Conservation (phyloP, 805 yeast species). For the Dipodascopsis uninucleata region DNA sequence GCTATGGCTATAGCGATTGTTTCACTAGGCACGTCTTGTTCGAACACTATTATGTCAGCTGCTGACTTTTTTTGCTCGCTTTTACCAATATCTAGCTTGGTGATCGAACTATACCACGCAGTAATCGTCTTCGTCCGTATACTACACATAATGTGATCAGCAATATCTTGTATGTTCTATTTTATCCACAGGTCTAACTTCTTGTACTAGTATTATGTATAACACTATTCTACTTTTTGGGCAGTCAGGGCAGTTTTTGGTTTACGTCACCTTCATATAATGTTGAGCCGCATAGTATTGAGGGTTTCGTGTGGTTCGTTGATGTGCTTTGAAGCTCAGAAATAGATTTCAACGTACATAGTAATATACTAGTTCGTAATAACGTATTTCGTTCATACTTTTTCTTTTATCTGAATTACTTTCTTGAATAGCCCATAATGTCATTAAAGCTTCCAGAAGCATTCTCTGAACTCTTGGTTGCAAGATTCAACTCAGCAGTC, state of each 20-base stretch:
- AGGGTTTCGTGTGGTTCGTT: not conserved
- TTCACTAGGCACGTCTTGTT: too few relatives aligned
- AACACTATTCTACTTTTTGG: not conserved
- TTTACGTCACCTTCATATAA: too few relatives aligned
- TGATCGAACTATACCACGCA: not conserved
- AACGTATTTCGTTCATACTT: not conserved
- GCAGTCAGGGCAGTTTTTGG: too few relatives aligned
- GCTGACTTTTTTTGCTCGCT: too few relatives aligned
- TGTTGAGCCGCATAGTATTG: not conserved
- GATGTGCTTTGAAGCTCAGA: not conserved
- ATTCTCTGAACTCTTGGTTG: constrained; percentile 34
- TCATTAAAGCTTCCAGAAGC: constrained; percentile 38
- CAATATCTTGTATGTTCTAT: not conserved
- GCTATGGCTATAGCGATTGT: too few relatives aligned
- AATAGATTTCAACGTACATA: not conserved
- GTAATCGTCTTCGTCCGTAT: constrained; percentile 6
- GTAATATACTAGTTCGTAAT: not conserved
- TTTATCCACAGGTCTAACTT: not conserved
- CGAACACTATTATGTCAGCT: too few relatives aligned
- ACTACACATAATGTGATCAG: constrained; percentile 1
- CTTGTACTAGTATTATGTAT: not conserved
- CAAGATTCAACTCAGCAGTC: constrained; percentile 43
- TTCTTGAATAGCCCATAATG: constrained; percentile 5
- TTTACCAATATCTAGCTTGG: not conserved
- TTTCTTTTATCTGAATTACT: not conserved